Conservation (phyloP, 768 basidiomycete genomes). For the Xanthoconium purpureum region DNA sequence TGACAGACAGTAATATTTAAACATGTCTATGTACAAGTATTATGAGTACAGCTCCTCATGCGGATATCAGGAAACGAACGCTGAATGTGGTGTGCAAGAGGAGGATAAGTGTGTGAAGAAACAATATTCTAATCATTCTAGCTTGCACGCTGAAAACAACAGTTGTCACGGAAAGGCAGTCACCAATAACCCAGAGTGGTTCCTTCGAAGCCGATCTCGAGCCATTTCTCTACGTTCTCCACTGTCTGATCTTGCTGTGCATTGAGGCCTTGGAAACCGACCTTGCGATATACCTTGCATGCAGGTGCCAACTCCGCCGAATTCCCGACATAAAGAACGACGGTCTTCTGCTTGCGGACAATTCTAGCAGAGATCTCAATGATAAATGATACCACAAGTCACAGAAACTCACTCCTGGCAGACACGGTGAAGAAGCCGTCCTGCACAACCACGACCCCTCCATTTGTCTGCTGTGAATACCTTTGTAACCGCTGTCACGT, state of each 20-base stretch:
- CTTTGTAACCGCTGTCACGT: slow-evolving; percentile 65
- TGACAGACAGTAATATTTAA: not conserved
- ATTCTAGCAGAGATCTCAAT: slow-evolving; percentile 25
- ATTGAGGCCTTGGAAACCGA: slow-evolving; percentile 63
- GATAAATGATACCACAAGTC: not conserved
- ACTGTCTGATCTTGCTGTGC: slow-evolving; percentile 25
- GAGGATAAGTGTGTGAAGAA: not conserved
- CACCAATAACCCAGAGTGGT: slow-evolving; percentile 65
- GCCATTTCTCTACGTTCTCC: slow-evolving; percentile 52
- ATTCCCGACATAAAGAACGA: slow-evolving; percentile 68
- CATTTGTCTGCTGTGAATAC: slow-evolving; percentile 59
- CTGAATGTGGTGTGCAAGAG: not conserved
- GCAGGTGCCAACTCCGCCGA: slow-evolving; percentile 38
- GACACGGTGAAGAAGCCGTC: slow-evolving; percentile 57
- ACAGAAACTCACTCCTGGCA: slow-evolving; percentile 45
- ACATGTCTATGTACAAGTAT: not conserved
- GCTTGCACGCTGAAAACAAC: not conserved
- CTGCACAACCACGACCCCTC: slow-evolving; percentile 56
- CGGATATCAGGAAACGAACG: not conserved
- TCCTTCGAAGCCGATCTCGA: slow-evolving; percentile 62
- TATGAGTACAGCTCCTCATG: slow-evolving; percentile 1
- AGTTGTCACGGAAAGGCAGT: slow-evolving; percentile 6
- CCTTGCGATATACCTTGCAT: slow-evolving; percentile 53
- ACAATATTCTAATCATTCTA: not conserved
- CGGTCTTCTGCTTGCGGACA: slow-evolving; percentile 39